phyloP scores from a whole-genome alignment of 345 rosid genomes.

The Sonneratia caseolaris region DNA sequence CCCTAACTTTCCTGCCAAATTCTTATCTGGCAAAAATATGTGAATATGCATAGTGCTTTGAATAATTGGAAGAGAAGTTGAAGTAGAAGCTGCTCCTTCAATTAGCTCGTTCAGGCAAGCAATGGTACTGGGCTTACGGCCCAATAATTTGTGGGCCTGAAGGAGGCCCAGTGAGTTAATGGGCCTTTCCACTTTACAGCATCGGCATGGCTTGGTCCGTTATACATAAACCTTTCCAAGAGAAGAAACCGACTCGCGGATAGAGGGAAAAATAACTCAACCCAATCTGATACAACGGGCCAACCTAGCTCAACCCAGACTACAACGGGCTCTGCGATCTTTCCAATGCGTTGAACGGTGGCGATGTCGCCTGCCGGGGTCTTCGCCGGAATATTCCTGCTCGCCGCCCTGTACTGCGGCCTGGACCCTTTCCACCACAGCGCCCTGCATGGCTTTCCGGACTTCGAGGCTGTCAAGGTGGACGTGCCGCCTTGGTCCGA shows the following conservation, averaged over 20 bases:
- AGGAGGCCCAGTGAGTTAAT: not conserved
- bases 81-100: too few relatives aligned
- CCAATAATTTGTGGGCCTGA: not conserved
- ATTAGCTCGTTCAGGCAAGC: too few relatives aligned
- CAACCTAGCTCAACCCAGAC: too few relatives aligned
- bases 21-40: too few relatives aligned
- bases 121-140: not conserved
- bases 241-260: too few relatives aligned
- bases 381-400: constrained; percentile 33
- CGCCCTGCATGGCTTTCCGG: constrained; percentile 51
- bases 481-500: constrained; percentile 40
- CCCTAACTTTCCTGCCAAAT: not conserved
- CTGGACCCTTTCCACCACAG: constrained; percentile 78
- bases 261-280: too few relatives aligned
- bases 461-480: constrained; percentile 38
- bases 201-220: not conserved
- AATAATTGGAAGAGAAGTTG: too few relatives aligned
- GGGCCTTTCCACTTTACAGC: not conserved
- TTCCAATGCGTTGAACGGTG: too few relatives aligned
- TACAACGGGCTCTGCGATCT: not conserved
- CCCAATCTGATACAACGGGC: too few relatives aligned
- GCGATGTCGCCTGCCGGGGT: constrained; percentile 20
- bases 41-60: too few relatives aligned
- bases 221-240: not conserved
- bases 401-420: constrained; percentile 63